Conservation (phyloP, 345 rosid species). For the Adansonia digitata region DNA sequence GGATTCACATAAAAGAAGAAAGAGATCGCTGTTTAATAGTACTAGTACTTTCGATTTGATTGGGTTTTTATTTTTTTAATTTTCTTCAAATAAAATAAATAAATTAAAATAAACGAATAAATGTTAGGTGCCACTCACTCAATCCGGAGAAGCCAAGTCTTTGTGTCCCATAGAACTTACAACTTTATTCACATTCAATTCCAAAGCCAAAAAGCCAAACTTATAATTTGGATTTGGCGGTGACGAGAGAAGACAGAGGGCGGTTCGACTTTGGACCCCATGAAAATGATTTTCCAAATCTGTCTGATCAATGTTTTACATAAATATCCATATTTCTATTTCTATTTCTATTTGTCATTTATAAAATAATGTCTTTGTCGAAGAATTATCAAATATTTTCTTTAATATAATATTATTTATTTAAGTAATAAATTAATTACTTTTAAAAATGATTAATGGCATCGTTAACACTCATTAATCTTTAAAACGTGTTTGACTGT, state of each 20-base stretch:
- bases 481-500: no score
- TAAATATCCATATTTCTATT: no score
- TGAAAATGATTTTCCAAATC: no score
- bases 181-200: neutral
- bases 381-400: no score
- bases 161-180: neutral
- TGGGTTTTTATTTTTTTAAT: neutral
- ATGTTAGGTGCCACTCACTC: neutral
- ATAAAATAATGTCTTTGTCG: no score
- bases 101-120: neutral
- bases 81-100: neutral
- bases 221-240: neutral
- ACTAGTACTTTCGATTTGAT: neutral
- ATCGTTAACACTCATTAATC: no score
- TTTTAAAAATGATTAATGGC: no score
- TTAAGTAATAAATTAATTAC: no score
- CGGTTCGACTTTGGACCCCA: no score
- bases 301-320: no score
- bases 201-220: neutral
- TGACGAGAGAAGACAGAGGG: neutral
- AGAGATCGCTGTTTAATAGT: neutral
- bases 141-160: neutral
- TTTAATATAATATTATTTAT: no score
- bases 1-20: slow-evolving; percentile 13
- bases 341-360: no score